Base-by-base conservation (phyloP, 192 early-diverging fungal species). In the Coemansia sp. region DNA sequence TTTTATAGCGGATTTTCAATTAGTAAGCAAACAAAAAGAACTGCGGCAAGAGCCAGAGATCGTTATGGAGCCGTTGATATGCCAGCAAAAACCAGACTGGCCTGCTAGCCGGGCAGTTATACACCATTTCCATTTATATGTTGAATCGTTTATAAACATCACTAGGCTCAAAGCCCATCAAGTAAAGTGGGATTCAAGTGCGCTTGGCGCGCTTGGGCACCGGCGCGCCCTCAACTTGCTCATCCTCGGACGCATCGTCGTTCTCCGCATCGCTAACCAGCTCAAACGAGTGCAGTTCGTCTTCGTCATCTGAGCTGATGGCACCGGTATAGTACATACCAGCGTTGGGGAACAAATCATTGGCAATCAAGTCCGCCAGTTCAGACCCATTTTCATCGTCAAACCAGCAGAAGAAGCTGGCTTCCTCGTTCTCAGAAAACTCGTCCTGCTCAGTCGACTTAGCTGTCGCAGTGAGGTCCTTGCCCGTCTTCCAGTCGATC, bases 241-340 rank as follows among this genome's bases (percentile, higher is more conserved):
- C 71, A 26, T 62, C 77, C 1, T 67, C 66, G 21, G 60, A 46
- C 9, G 15, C 41, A 18, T 42, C 41, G 18, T 21, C 16, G 16
- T 45, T 20, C 9, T 45, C 44, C 0, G 44, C 6, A 28, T 21
- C 44, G 40, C 32, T 57, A 28, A 62, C 48, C 14, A 14, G 55
- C 44, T 66, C 71, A 70, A 86, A 90, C 55, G 86, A 82, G 26
- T 93, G 78, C 37, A 93, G 89, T 68, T 88, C 70, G 45, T 86
- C 82, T 26, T 91, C 89, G 39, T 84, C 87, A 38, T 73, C 76
- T 11, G 67, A 67, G 28, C 82, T 80, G 3, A 86, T 83, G 11
- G 71, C 79, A 16, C 64, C 87, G 70, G 94, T 91, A 82, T 96
- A 98, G 55, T 84, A 85, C 84, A 97, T 97, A 83, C 96, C 96